These are phyloP conservation scores for Nosema muscidifuracis DNA, from an alignment of 371 early-diverging fungal genomes.

Conservation along the genomic window DNA sequence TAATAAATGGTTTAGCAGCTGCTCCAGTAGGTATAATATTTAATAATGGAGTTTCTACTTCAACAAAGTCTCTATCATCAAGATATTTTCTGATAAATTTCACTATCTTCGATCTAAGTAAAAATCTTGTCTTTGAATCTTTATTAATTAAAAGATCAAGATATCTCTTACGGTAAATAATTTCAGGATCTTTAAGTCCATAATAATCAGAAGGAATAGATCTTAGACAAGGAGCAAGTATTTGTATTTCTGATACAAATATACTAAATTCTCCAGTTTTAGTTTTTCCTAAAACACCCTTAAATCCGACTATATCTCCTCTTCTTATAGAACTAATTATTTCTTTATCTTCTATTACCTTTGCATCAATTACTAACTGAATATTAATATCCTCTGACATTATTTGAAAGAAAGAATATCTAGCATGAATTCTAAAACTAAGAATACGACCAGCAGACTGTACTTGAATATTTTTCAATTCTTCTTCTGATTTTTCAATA, in stretches of 20 bases:
- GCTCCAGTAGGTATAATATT: slow-evolving; percentile 97
- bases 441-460: slow-evolving; percentile 54
- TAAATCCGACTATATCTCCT: slow-evolving; percentile 95
- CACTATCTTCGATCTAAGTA: slow-evolving; percentile 79
- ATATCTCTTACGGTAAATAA: slow-evolving; percentile 92
- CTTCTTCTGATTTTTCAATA: background rate
- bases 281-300: slow-evolving; percentile 80
- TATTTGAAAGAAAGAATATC: slow-evolving; percentile 45
- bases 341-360: slow-evolving; percentile 10
- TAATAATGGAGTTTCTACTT: slow-evolving; percentile 99
- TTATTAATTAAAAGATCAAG: slow-evolving; percentile 96
- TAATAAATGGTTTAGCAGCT: slow-evolving; percentile 96
- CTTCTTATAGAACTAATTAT: slow-evolving; percentile 66
- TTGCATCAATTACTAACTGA: slow-evolving; percentile 41
- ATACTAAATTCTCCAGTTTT: slow-evolving; percentile 91
- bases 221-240: slow-evolving; percentile 87
- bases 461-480: slow-evolving; percentile 20
- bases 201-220: slow-evolving; percentile 89
- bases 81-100: slow-evolving; percentile 84
- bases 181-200: slow-evolving; percentile 84
- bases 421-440: slow-evolving; percentile 36
- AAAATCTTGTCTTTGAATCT: slow-evolving; percentile 81
- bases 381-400: slow-evolving; percentile 13
- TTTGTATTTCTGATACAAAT: slow-evolving; percentile 73
- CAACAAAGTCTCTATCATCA: slow-evolving; percentile 83